Evolutionary conservation across 1,139 yeast species (phyloP), one percentile per base, ranked within the genome.

Genomic region (Candida pseudoviswanathii): DNA sequence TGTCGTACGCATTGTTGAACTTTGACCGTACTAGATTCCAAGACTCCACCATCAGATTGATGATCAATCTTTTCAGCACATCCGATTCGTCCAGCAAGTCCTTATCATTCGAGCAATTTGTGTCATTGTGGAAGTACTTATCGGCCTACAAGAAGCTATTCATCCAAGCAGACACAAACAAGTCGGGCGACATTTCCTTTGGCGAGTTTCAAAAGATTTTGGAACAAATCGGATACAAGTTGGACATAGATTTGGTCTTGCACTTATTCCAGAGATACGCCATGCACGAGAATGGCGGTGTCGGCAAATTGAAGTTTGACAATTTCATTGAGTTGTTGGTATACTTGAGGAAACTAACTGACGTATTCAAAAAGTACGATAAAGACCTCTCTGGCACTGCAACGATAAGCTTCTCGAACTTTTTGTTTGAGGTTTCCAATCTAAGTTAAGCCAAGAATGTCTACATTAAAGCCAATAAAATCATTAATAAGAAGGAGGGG

Each of bases 251-350:
- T 58, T 77, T 85, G 56, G 85, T 84, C 16, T 72, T 82, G 49
- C 84, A 80, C 61, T 69, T 86, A 49, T 86, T 85, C 61, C 82
- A 75, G 54, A 80, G 78, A 52, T 86, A 85, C 61, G 78, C 86
- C 36, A 61, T 65, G 51, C 71, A 70, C 66, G 76, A 59, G 57
- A 61, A 60, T 41, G 63, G 65, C 21, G 53, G 64, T 4, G 70
- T 80, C 55, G 85, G 84, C 24, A 85, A 81, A 55, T 73, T 89
- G 64, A 84, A 87, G 54, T 90, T 89, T 65, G 96, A 90, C 66
- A 79, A 84, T 64, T 89, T 89, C 66, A 91, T 89, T 41, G 96
- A 89, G 62, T 77, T 89, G 49, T 77, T 90, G 57, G 88, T 89
- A 32, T 86, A 89, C 76, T 71, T 89, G 58, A 77, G 90, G 64